These are phyloP conservation scores for Citrus maxima DNA, from an alignment of 345 rosid genomes.

Conservation along the genomic window DNA sequence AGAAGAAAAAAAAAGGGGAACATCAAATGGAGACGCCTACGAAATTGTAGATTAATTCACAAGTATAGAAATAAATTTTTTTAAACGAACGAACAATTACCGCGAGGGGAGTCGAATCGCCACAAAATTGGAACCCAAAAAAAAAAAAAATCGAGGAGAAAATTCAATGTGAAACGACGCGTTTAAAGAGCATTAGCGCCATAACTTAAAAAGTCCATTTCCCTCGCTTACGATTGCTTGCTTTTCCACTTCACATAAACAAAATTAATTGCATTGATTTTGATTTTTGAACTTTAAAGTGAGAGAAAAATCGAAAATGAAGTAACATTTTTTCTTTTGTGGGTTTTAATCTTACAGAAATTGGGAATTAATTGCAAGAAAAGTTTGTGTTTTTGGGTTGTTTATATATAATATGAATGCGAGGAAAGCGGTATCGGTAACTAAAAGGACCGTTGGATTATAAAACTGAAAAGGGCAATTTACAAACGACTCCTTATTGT, in stretches of 20 bases:
- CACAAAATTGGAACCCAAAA: too few relatives aligned
- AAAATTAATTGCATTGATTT: neutral
- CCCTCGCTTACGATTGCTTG: neutral
- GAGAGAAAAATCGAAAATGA: neutral
- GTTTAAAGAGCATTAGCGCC: neutral
- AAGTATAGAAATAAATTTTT: too few relatives aligned
- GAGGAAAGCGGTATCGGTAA: too few relatives aligned
- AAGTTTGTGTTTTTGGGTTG: neutral
- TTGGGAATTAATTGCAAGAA: constrained; percentile 1
- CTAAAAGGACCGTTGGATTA: too few relatives aligned
- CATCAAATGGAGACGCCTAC: too few relatives aligned
- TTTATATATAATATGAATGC: too few relatives aligned
- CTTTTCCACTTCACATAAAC: constrained; percentile 27
- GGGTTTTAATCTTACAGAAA: neutral
- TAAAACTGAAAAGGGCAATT: neutral
- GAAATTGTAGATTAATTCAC: too few relatives aligned
- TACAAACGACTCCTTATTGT: neutral
- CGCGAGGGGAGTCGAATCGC: too few relatives aligned
- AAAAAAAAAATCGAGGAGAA: too few relatives aligned
- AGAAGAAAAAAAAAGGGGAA: too few relatives aligned
- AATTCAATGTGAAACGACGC: constrained; percentile 5
- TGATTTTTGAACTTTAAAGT: neutral
- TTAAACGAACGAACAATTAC: too few relatives aligned
- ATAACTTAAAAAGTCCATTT: constrained; percentile 11
- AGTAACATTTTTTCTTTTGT: too few relatives aligned